Base-by-base conservation (phyloP, 192 early-diverging fungal species). In the Entomortierella lignicola region DNA sequence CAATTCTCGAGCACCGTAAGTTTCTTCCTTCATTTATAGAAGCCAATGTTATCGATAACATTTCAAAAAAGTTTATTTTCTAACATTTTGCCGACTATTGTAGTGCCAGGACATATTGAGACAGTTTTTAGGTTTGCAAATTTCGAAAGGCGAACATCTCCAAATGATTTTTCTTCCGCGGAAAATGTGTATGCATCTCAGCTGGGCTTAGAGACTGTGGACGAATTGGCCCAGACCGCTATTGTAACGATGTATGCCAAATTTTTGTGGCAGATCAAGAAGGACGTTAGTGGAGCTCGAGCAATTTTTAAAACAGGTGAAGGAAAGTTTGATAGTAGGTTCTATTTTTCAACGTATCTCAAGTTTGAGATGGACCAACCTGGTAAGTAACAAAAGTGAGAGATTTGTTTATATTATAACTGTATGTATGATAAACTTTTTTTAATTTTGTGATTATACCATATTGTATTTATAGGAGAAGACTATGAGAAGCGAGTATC, bases 61-160 rank as follows among this genome's bases (percentile, higher is more conserved):
- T n/a, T n/a, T n/a, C n/a, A n/a, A n/a, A n/a, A n/a, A n/a, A n/a
- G n/a, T n/a, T n/a, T n/a, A n/a, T 27, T 47, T 37, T 29, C 61
- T 47, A 47, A 2, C 12, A 47, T 2, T 47, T 20, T 47, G 20
- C 39, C 44, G 12, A 4, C 3, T 15, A 47, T 15, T 47, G 39
- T 65, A 93, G 91, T 89, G 44, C 89, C 90, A 23, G 90, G 85
- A 21, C 91, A 92, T 59, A 80, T 89, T 17, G 92, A 93, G 60
- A 85, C 90, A 2, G 71, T 91, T 32, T 75, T 85, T 30, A 88
- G 88, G 32, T 90, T 81, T 68, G 84, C 86, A 11, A 84, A 92
- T 68, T 93, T 93, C 71, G 88, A 92, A 57, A 79, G 90, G 23
- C 80, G 92, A 27, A 85, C 85, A 25, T 71, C 81, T 18, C 75